Evolutionary conservation across 1,284 basidiomycete genomes (phyloP).

Genomic region (Moesziomyces antarcticus): DNA sequence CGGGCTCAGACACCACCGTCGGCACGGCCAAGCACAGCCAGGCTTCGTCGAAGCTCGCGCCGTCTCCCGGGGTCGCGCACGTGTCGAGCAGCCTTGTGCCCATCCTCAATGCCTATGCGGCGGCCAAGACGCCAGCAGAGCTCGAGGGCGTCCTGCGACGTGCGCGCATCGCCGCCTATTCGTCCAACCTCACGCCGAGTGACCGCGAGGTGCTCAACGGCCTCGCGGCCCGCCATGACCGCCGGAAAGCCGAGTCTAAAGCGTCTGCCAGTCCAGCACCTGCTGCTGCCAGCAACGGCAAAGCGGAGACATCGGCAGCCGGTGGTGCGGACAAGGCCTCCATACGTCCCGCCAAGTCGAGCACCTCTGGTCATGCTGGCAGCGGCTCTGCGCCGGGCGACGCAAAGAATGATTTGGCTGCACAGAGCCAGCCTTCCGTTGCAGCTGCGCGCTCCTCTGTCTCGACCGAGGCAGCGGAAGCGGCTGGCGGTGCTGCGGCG

Average conservation of each 20-base stretch:
- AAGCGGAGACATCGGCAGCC: constrained; percentile 1
- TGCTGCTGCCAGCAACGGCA: neutral
- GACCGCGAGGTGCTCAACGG: constrained; percentile 57
- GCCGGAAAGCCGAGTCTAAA: constrained; percentile 17
- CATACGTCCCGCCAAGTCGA: constrained; percentile 12
- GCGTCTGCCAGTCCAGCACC: constrained; percentile 10
- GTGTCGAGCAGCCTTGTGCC: constrained; percentile 48
- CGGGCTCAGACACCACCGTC: constrained; percentile 36
- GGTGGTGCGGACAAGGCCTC: constrained; percentile 5
- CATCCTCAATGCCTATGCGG: constrained; percentile 61
- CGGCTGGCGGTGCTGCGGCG: constrained; percentile 12
- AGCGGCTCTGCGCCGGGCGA: neutral
- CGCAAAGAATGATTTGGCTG: constrained; percentile 1
- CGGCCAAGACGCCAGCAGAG: constrained; percentile 62
- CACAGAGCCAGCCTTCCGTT: constrained; percentile 1
- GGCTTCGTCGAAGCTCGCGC: constrained; percentile 18
- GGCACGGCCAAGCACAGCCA: constrained; percentile 21
- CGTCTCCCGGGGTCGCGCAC: constrained; percentile 29
- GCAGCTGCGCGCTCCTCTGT: constrained; percentile 3
- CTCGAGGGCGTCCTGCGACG: constrained; percentile 56
- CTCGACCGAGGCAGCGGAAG: constrained; percentile 11
- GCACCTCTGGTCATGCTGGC: neutral
- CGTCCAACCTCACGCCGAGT: constrained; percentile 45
- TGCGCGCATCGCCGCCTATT: constrained; percentile 57
- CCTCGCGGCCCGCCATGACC: constrained; percentile 49